Evolutionary conservation across 2,329 filamentous ascomycete species (phyloP), one percentile per base, ranked within the genome.

Genomic region (Botrytis squamosa): DNA sequence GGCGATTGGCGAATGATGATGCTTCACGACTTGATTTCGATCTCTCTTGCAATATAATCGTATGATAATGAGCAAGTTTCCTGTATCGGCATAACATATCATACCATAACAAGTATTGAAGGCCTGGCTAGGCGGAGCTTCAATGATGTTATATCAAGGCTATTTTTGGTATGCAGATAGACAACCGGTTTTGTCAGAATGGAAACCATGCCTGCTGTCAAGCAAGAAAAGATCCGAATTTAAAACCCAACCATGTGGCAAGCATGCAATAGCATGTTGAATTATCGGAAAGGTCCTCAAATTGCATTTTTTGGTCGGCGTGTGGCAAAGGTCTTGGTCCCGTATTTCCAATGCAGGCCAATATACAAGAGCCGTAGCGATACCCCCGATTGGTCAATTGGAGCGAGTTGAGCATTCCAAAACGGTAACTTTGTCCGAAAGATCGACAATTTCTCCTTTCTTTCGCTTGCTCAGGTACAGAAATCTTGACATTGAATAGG

Each of bases 251-350:
- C 16, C 22, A 40, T 57, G 38, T 57, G 22, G 25, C 66, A 55
- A 42, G 57, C 36, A 40, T 69, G 52, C 66, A 49, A 36, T 33
- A 20, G 7, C n/a, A 44, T 70, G n/a, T 40, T 29, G 38, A 64
- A 44, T 42, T 64, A 64, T 64, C 16, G 40, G 4, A 22, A 44
- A 64, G 36, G 12, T 25, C 49, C n/a, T 44, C 36, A 57, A 57
- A 18, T 33, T 29, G 36, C 65, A 68, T 38, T n/a, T 22, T 14
- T 33, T 22, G 20, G 46, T 68, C 22, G 12, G 38, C 20, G 18
- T n/a, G 65, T 68, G 65, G 65, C 65, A 40, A 68, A 68, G n/a
- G n/a, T 29, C 14, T 55, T 29, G 25, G 25, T 55, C 25, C 25
- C 14, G n/a, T 55, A 40, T 20, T 68, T 55, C 33, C 33, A 22